Evolutionary conservation across 192 early-diverging fungal species (phyloP).

Genomic region (Podila epicladia): DNA sequence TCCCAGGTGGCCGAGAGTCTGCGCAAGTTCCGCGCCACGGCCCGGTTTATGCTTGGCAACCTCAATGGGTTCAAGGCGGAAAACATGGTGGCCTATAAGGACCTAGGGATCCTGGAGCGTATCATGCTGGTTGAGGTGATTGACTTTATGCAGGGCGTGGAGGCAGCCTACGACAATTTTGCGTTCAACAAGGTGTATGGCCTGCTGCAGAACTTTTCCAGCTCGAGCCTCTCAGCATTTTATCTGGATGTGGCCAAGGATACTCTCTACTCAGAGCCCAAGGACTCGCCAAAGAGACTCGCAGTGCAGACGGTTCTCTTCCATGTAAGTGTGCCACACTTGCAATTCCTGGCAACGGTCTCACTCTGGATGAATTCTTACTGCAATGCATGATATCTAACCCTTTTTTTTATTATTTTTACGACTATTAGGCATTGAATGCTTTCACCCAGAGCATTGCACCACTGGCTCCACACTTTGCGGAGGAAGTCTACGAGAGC

Average conservation of each 20-base stretch:
- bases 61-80: conserved; percentile 59
- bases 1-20: conserved; percentile 34
- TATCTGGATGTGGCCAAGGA: conserved; percentile 87
- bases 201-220: conserved; percentile 74
- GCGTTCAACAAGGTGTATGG: conserved; percentile 70
- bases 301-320: conserved; percentile 72
- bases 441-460: conserved; percentile 60
- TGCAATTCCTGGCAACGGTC: neutral
- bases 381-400: too few species aligned
- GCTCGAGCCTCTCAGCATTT: conserved; percentile 72
- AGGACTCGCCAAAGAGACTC: conserved; percentile 54
- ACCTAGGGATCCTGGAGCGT: conserved; percentile 60
- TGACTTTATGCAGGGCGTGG: conserved; percentile 63
- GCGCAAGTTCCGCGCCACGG: conserved; percentile 49
- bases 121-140: conserved; percentile 74
- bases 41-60: conserved; percentile 49
- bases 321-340: conserved; percentile 52
- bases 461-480: conserved; percentile 40
- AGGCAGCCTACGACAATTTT: conserved; percentile 64
- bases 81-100: conserved; percentile 56
- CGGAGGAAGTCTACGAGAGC: conserved; percentile 45
- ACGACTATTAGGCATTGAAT: conserved; percentile 49
- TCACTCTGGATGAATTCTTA: too few species aligned
- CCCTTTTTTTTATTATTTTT: too few species aligned
- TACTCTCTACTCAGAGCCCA: conserved; percentile 70